Percentiles rank a stretch among this genome's conserved stretches.
Evolutionary conservation across 1,284 basidiomycete species (phyloP).

Genomic region (Cutaneotrichosporon dermatis): DNA sequence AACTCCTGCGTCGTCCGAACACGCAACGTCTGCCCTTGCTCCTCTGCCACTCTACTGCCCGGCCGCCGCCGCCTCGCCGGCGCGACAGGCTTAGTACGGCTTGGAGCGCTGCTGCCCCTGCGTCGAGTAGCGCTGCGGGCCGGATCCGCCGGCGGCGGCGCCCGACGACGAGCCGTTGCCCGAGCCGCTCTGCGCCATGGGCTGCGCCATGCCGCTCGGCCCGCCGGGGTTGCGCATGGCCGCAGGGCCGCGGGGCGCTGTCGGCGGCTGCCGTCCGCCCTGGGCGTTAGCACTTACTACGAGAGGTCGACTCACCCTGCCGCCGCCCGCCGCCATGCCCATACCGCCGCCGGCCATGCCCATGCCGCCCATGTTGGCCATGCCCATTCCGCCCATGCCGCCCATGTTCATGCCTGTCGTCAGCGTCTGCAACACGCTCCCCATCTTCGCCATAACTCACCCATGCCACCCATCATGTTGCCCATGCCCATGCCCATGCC

Average conservation of each 20-base stretch:
- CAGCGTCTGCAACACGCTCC: slow-evolving; percentile 7
- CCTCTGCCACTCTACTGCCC: no score
- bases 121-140: slow-evolving; percentile 61
- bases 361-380: slow-evolving; percentile 48
- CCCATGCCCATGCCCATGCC: slow-evolving; percentile 19
- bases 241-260: slow-evolving; percentile 49
- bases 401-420: slow-evolving; percentile 20
- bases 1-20: no score
- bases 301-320: slow-evolving; percentile 20
- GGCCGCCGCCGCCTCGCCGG: no score
- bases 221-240: slow-evolving; percentile 45
- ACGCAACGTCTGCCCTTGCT: no score
- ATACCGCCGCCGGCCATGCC: slow-evolving; percentile 50
- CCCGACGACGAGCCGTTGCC: slow-evolving; percentile 47
- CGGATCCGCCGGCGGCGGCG: slow-evolving; percentile 41
- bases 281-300: no score
- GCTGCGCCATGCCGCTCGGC: slow-evolving; percentile 44
- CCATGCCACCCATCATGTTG: slow-evolving; percentile 47
- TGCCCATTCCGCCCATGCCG: slow-evolving; percentile 46
- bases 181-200: slow-evolving; percentile 51
- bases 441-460: slow-evolving; percentile 52
- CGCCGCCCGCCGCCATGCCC: slow-evolving; percentile 32
- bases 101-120: slow-evolving; percentile 43
- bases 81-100: no score
- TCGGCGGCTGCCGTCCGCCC: slow-evolving; percentile 25